These are phyloP conservation scores for Cytospora piceicola DNA, from an alignment of 2,329 filamentous ascomycete species.

Conservation along the genomic window DNA sequence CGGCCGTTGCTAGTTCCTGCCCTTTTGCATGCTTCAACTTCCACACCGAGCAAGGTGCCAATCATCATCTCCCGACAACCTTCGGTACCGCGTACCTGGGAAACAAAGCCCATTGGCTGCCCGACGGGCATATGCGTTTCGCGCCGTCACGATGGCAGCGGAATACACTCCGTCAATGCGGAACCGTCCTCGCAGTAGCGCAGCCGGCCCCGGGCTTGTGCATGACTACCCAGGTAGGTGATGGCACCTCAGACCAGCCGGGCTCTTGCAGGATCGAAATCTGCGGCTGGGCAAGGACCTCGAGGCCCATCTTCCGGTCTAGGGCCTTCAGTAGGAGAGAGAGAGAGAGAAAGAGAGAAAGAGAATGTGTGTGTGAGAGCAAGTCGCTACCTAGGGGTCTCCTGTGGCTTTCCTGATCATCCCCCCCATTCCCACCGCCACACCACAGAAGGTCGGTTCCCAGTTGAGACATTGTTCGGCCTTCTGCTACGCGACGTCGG, in stretches of 20 bases:
- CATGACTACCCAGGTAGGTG: background rate
- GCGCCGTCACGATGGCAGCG: conserved; percentile 9
- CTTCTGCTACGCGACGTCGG: conserved; percentile 2
- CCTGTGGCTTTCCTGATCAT: background rate
- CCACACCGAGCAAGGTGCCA: background rate
- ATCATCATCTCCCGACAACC: conserved; percentile 12
- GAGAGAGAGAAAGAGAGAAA: too few relatives aligned
- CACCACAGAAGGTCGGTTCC: background rate
- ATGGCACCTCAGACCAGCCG: background rate
- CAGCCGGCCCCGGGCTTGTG: background rate
- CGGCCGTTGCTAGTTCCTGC: conserved; percentile 1
- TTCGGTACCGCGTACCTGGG: conserved; percentile 7
- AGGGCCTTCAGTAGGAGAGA: background rate
- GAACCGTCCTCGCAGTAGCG: conserved; percentile 3
- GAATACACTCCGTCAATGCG: conserved; percentile 14
- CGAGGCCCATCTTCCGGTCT: background rate
- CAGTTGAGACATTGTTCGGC: background rate
- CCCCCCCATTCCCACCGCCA: background rate
- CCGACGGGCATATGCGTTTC: conserved; percentile 2
- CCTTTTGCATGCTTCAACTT: background rate
- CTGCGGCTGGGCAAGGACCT: background rate
- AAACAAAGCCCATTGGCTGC: background rate
- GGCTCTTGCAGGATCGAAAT: conserved; percentile 21
- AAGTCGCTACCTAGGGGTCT: background rate
- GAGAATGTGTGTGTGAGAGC: too few relatives aligned